These are phyloP conservation scores for Rhizomucor pusillus DNA, from an alignment of 371 early-diverging fungal genomes.

Conservation along the genomic window DNA sequence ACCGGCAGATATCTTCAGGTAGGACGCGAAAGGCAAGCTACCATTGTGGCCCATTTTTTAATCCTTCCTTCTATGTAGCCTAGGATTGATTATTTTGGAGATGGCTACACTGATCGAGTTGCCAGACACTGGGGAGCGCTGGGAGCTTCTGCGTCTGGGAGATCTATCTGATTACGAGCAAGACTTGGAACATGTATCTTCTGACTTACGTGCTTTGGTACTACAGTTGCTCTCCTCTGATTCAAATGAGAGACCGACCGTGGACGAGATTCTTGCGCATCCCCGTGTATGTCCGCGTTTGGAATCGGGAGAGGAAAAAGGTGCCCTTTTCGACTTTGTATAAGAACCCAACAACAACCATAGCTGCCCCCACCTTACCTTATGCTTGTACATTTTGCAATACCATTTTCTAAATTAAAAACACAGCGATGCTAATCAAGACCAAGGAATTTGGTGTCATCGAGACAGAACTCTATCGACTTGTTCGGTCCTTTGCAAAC, in stretches of 20 bases:
- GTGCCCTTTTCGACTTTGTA: too few species aligned
- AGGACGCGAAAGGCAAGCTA: constrained; percentile 2
- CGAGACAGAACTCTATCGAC: too few species aligned
- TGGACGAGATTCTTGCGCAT: constrained; percentile 12
- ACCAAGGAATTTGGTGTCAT: too few species aligned
- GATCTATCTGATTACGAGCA: constrained; percentile 56
- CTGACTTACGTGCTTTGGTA: constrained; percentile 10
- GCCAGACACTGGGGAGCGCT: constrained; percentile 84
- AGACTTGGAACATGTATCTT: constrained; percentile 4
- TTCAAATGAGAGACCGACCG: constrained; percentile 11
- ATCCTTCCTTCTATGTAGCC: constrained; percentile 38
- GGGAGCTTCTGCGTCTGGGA: constrained; percentile 80
- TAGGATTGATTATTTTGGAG: constrained; percentile 91
- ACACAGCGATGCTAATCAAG: too few species aligned
- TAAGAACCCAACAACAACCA: too few species aligned
- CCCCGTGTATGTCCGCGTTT: neutral
- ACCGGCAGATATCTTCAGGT: constrained; percentile 91
- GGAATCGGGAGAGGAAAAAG: too few species aligned
- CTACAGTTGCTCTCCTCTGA: constrained; percentile 9
- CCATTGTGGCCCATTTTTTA: neutral
- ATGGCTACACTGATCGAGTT: constrained; percentile 75
- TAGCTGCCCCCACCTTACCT: too few species aligned
- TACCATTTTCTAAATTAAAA: too few species aligned
- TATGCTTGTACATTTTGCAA: too few species aligned
- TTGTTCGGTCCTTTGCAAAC: too few species aligned